Percentiles rank a stretch among this genome's conserved stretches.
phyloP scores from a whole-genome alignment of 768 basidiomycete species.

The Punctularia strigosozonata region DNA sequence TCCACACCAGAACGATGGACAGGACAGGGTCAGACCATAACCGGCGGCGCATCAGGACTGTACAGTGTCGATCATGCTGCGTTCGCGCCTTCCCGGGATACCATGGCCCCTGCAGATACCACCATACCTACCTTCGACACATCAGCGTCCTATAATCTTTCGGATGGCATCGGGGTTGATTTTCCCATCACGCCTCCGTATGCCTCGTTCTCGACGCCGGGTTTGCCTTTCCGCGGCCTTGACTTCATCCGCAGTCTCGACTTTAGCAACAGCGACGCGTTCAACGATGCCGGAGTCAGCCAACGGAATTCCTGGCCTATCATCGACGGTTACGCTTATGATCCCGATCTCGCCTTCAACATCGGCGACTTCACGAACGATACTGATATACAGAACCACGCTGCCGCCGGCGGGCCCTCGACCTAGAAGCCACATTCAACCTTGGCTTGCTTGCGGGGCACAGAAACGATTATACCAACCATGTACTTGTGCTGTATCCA shows the following conservation, averaged over 20 bases:
- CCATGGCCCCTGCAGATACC: not conserved
- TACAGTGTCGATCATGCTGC: constrained; percentile 10
- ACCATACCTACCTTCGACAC: too few species aligned
- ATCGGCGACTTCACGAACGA: constrained; percentile 21
- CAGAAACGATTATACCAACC: too few species aligned
- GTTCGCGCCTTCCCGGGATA: not conserved
- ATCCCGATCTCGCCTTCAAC: constrained; percentile 70
- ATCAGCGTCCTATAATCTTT: too few species aligned
- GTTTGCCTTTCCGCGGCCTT: constrained; percentile 75
- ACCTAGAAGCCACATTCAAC: too few species aligned
- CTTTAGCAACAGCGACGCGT: too few species aligned
- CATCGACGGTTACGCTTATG: constrained; percentile 61
- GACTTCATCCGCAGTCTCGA: constrained; percentile 76
- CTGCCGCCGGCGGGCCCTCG: too few species aligned
- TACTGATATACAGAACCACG: too few species aligned
- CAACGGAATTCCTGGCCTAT: constrained; percentile 40
- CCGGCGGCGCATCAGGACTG: too few species aligned
- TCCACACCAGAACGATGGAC: too few species aligned
- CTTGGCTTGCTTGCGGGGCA: too few species aligned
- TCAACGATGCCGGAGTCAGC: constrained; percentile 10
- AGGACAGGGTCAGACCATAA: too few species aligned
- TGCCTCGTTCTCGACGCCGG: constrained; percentile 55
- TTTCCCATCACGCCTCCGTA: constrained; percentile 26
- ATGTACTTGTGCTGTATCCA: too few species aligned
- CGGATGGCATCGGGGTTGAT: constrained; percentile 17